Conservation (phyloP, 208 protist species). For the Leishmania turanica region DNA sequence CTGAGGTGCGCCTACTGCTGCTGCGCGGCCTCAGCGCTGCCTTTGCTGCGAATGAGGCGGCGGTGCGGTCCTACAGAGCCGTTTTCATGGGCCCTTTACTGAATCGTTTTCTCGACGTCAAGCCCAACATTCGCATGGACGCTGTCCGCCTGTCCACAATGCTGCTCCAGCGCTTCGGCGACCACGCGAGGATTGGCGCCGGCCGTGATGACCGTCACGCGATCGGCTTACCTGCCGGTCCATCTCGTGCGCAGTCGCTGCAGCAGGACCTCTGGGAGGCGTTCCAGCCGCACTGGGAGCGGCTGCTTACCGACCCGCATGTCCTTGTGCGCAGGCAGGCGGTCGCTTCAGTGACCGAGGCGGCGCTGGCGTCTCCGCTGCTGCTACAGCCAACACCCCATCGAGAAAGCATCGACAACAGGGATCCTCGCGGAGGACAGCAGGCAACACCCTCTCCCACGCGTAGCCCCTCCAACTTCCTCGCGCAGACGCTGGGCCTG, state of each 20-base stretch:
- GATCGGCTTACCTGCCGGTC: too few relatives aligned
- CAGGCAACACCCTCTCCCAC: too few relatives aligned
- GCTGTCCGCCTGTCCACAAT: slow-evolving; percentile 30
- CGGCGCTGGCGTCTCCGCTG: slow-evolving; percentile 31
- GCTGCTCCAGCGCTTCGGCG: slow-evolving; percentile 20
- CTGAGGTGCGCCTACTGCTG: slow-evolving; percentile 59
- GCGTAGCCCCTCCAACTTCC: slow-evolving; percentile 5
- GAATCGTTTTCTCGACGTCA: slow-evolving; percentile 44
- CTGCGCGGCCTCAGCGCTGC: slow-evolving; percentile 53
- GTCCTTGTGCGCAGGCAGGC: slow-evolving; percentile 58
- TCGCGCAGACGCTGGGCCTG: slow-evolving; percentile 54
- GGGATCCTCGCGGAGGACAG: background rate
- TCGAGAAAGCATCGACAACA: background rate
- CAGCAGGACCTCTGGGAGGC: slow-evolving; percentile 35
- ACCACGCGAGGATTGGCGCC: background rate
- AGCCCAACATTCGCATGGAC: slow-evolving; percentile 59
- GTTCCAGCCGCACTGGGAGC: slow-evolving; percentile 38
- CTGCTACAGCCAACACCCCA: slow-evolving; percentile 7
- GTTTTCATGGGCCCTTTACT: slow-evolving; percentile 36
- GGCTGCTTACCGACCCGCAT: slow-evolving; percentile 46
- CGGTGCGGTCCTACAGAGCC: slow-evolving; percentile 35
- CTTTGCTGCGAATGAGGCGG: slow-evolving; percentile 41
- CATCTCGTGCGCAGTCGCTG: background rate
- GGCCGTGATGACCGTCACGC: background rate
- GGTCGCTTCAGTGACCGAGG: slow-evolving; percentile 42